These are phyloP conservation scores for Ceratocystis lukuohia DNA, from an alignment of 2,329 filamentous ascomycete species.

Conservation along the genomic window DNA sequence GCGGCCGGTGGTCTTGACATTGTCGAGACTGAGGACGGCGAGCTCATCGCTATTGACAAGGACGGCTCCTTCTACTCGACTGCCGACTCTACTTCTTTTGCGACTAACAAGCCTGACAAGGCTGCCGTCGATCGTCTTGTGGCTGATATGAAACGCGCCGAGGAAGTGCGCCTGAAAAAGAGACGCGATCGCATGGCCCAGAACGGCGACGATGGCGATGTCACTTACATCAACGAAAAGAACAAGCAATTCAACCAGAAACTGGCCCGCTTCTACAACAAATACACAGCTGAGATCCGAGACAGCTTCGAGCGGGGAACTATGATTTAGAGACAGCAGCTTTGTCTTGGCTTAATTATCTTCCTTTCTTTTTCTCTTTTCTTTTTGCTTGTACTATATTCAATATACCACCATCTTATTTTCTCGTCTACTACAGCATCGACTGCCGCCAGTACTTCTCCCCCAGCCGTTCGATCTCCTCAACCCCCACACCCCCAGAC, in stretches of 20 bases:
- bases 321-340: conserved; percentile 51
- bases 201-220: conserved; percentile 75
- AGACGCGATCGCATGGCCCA: conserved; percentile 62
- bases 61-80: conserved; percentile 86
- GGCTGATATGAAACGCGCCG: conserved; percentile 71
- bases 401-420: not conserved
- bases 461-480: conserved; percentile 69
- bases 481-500: conserved; percentile 62
- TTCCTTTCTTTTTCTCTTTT: not conserved
- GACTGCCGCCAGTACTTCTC: conserved; percentile 74
- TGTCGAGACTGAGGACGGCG: conserved; percentile 87
- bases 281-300: conserved; percentile 92
- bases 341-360: not conserved
- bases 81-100: conserved; percentile 66
- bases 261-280: conserved; percentile 89
- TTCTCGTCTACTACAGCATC: conserved; percentile 55
- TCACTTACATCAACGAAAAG: conserved; percentile 99
- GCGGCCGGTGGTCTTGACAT: conserved; percentile 77
- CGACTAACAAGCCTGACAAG: conserved; percentile 75
- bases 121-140: conserved; percentile 81
- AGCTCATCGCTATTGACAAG: conserved; percentile 85
- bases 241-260: conserved; percentile 99
- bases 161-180: conserved; percentile 77
- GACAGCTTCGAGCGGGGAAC: conserved; percentile 97
- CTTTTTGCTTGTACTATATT: not conserved